Evolutionary conservation across 2,329 filamentous ascomycete genomes (phyloP).

Genomic region (Monilinia fructicola): DNA sequence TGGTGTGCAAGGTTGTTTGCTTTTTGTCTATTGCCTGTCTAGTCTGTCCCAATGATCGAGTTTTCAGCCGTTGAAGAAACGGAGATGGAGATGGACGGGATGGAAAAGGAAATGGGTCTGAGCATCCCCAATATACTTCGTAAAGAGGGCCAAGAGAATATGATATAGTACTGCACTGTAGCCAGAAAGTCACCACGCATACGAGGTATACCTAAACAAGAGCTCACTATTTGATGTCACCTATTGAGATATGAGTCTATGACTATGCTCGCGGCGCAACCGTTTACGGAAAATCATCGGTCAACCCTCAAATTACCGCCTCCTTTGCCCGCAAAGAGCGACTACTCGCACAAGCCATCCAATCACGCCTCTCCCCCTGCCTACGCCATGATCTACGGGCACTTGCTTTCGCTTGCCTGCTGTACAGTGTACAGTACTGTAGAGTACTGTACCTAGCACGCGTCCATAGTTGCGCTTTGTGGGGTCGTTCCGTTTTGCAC

Average conservation of each 20-base stretch:
- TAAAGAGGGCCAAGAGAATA: constrained; percentile 3
- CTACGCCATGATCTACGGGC: constrained; percentile 19
- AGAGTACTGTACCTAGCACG: too few species aligned
- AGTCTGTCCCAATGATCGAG: constrained; percentile 4
- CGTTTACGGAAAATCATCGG: constrained; percentile 12
- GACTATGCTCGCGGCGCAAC: not conserved
- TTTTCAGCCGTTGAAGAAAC: constrained; percentile 19
- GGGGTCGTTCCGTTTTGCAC: constrained; percentile 9
- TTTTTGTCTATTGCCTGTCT: not conserved
- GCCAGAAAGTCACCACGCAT: not conserved
- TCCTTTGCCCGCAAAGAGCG: not conserved
- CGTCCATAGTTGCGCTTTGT: not conserved
- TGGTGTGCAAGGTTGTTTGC: constrained; percentile 5
- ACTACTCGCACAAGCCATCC: constrained; percentile 9
- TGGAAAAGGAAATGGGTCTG: not conserved
- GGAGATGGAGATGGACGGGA: not conserved
- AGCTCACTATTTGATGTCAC: not conserved
- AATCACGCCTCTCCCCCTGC: not conserved
- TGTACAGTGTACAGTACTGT: too few species aligned
- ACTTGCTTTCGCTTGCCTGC: not conserved
- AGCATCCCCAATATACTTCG: not conserved
- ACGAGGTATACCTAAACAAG: not conserved
- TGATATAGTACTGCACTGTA: too few species aligned
- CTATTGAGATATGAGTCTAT: too few species aligned
- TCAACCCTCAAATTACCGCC: constrained; percentile 6